Evolutionary conservation across 306 rosid genomes (phyloP).

Genomic region (Cicer judaicum): DNA sequence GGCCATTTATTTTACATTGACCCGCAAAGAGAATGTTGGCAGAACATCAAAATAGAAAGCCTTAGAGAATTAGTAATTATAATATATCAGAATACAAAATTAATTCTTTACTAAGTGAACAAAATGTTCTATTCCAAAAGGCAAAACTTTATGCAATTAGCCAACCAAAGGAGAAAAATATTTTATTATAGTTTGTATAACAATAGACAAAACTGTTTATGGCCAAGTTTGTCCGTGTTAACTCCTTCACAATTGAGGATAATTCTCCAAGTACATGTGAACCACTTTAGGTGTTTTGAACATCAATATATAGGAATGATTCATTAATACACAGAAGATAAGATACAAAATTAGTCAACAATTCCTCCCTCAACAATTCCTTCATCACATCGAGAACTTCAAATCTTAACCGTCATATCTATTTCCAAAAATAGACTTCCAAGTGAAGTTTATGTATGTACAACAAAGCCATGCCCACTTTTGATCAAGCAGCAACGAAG

Average conservation of each 20-base stretch:
- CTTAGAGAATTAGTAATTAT: no score
- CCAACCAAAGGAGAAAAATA: constrained; percentile 21
- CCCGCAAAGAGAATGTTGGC: constrained; percentile 21
- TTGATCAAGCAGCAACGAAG: constrained; percentile 1
- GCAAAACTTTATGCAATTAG: constrained; percentile 2
- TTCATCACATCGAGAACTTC: neutral
- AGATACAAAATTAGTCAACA: neutral
- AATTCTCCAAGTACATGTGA: neutral
- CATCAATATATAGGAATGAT: neutral
- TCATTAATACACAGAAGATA: neutral
- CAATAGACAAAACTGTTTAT: constrained; percentile 14
- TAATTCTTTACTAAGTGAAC: no score
- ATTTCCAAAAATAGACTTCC: constrained; percentile 7
- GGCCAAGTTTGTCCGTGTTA: neutral
- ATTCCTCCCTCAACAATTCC: neutral
- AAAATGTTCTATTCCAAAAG: neutral
- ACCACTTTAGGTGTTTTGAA: constrained; percentile 22
- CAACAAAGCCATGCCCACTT: constrained; percentile 16
- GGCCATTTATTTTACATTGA: neutral
- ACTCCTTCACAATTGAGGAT: no score
- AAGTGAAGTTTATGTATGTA: constrained; percentile 8
- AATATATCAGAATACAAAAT: no score
- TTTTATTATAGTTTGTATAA: neutral
- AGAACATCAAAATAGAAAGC: no score
- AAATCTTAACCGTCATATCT: neutral